Base-by-base conservation (phyloP, 139 green algal species). In the Micractinium conductrix region DNA sequence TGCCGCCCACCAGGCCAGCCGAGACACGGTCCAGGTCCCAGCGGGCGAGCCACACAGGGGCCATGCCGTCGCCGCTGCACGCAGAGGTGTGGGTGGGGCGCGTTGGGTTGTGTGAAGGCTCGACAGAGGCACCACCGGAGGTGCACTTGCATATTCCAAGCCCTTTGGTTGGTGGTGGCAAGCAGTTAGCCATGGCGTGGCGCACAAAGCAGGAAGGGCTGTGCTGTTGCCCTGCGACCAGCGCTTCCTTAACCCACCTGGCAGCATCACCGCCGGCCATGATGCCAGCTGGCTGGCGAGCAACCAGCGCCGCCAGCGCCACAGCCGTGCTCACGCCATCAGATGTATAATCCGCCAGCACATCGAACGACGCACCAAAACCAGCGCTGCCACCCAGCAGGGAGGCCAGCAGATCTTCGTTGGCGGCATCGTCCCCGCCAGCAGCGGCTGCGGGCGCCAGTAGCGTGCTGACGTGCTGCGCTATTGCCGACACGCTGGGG, bases 401-500 rank as follows among this genome's bases (percentile, higher is more conserved):
- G 16, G 24, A 28, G 37, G 58, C 38, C 17, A 82, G 30, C 38
- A 58, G 55, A 55, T 63, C 71, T 16, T 44, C 10, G 35, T 78
- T 43, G 26, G 37, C 26, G n/a, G 76, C 38, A n/a, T 73, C 76
- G 5, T 16, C 35, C 6, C 45, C 74, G 12, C 38, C 55, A 22
- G 37, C 37, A 55, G 75, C 53, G 30, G 55, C 24, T 17, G 26
- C 62, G 3, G 62, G 78, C 10, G 63, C 6, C 4, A 75, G 45
- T 26, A 72, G 81, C n/a, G 72, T 68, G 58, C 24, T 37, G 26
- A 89, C 43, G 44, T 79, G 79, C 1, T 14, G 45, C 26, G 69
- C 63, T 38, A 89, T 87, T 26, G 86, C 76, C 9, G 68, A 22
- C 14, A 87, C 17, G 78, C 43, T 84, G 33, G 92, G 92, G 76